A percentile compares a stretch with the other conserved stretches of the same genome.
These are phyloP conservation scores for Thozetella sp. DNA, from an alignment of 495 filamentous ascomycete genomes.

Conservation along the genomic window DNA sequence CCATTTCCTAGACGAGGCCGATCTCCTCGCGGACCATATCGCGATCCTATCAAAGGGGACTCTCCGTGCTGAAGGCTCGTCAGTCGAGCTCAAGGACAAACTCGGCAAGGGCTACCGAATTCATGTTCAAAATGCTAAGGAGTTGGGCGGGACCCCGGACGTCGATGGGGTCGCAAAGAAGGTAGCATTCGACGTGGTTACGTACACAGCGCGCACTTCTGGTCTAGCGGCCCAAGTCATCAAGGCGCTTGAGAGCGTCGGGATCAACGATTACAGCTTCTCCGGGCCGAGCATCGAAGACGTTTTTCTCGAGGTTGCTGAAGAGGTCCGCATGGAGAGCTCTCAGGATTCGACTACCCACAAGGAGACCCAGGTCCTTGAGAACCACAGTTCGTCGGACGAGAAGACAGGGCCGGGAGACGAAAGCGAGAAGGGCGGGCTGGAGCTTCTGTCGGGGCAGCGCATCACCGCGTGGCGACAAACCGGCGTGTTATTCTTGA, in stretches of 20 bases:
- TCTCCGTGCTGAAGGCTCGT: constrained; percentile 72
- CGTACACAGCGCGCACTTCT: constrained; percentile 68
- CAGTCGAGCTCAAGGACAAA: constrained; percentile 71
- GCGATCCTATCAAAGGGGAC: constrained; percentile 75
- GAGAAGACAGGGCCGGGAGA: constrained; percentile 18
- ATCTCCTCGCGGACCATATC: constrained; percentile 75
- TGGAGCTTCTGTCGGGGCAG: constrained; percentile 68
- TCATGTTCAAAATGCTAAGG: constrained; percentile 59
- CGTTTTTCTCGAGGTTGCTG: constrained; percentile 81
- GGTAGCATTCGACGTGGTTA: constrained; percentile 65
- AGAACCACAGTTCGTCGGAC: constrained; percentile 23
- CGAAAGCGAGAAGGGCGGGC: constrained; percentile 26
- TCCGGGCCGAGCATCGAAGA: constrained; percentile 86
- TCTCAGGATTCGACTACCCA: constrained; percentile 6
- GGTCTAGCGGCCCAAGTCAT: constrained; percentile 67
- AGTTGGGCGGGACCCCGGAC: constrained; percentile 44
- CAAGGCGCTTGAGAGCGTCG: constrained; percentile 59
- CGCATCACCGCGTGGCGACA: constrained; percentile 66
- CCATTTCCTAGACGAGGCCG: constrained; percentile 81
- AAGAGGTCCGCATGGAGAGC: constrained; percentile 55
- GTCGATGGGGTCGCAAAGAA: constrained; percentile 58
- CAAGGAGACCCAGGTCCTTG: background rate
- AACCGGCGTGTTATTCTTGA: constrained; percentile 72
- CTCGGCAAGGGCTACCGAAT: constrained; percentile 79
- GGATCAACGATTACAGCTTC: constrained; percentile 71